Base-by-base conservation (phyloP, 768 basidiomycete genomes). In the Boletus coccyginus region DNA sequence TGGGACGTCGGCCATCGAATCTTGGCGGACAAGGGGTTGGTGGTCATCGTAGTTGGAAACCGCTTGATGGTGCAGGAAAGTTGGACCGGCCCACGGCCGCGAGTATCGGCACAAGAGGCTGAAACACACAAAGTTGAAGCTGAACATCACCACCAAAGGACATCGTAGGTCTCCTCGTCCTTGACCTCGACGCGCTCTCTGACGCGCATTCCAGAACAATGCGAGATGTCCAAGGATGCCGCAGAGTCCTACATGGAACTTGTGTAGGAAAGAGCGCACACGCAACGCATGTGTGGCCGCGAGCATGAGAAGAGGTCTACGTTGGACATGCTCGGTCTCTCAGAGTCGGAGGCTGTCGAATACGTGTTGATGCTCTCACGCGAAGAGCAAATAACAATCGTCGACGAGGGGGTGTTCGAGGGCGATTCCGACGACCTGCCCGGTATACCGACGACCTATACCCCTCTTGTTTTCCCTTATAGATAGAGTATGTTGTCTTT, bases 361-460 rank as follows among this genome's bases (percentile, higher is more conserved):
- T 94, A 93, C 61, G 78, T 85, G 0, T 68, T 94, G 45, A 93
- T 93, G 90, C 78, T 93, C 60, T 92, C 90, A 58, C 83, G 88
- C 10, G 92, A 50, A 53, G 52, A 55, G 55, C 51, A 57, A 53
- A 29, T 36, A 40, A 24, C n/a, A 36, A 36, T 55, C 7, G n/a
- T 67, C 7, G 82, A 83, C n/a, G 81, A 85, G 51, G 85, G 81
- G 4, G 77, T 84, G 3, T 86, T 85, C 56, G 80, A 81, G 53
- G 79, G 72, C 21, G 81, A 85, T 53, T 81, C 66, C 32, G 67
- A 64, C 12, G 58, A 64, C 24, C 24, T 52, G 11, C 53, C 54
- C 12, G 32, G 27, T 3, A 45, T 52, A 17, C 31, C 66, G 5
- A 52, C 60, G 31, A 69, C 71, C 35, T 38, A 62, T 48, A 32